These are phyloP conservation scores for Phaseolus coccineus DNA, from an alignment of 331 rosid genomes.

Conservation along the genomic window DNA sequence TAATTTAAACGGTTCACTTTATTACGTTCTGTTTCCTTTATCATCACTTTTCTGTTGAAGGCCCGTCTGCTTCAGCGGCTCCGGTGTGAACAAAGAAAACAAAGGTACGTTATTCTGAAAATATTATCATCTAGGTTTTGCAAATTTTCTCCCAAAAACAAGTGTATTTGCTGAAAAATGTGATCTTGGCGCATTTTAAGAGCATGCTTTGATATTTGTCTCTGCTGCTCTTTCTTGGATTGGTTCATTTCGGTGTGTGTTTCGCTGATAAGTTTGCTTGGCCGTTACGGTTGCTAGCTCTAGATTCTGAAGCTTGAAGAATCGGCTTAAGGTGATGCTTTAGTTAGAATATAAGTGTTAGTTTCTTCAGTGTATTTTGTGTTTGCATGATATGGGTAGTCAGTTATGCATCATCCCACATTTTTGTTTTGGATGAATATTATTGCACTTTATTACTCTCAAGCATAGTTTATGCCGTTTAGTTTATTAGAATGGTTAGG, in stretches of 20 bases:
- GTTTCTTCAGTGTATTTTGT: no score
- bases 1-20: no score
- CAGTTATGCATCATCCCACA: no score
- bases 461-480: no score
- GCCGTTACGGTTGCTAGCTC: conserved; percentile 17
- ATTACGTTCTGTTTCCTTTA: conserved; percentile 37
- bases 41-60: conserved; percentile 36
- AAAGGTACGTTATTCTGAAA: conserved; percentile 41
- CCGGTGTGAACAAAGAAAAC: conserved; percentile 5
- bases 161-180: conserved; percentile 34
- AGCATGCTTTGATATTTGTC: conserved; percentile 8
- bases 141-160: background rate
- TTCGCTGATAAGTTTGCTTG: conserved; percentile 31
- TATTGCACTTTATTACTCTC: no score
- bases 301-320: conserved; percentile 26
- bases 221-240: conserved; percentile 28
- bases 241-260: background rate
- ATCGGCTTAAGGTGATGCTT: background rate
- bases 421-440: no score
- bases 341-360: no score
- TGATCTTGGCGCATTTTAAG: conserved; percentile 38
- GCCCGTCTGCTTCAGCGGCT: background rate
- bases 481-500: no score
- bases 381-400: no score
- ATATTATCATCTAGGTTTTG: conserved; percentile 26